Percentiles rank a stretch among this genome's conserved stretches.
phyloP scores from a whole-genome alignment of 352 stramenopile genomes.

The Pythium pectinolyticum region DNA sequence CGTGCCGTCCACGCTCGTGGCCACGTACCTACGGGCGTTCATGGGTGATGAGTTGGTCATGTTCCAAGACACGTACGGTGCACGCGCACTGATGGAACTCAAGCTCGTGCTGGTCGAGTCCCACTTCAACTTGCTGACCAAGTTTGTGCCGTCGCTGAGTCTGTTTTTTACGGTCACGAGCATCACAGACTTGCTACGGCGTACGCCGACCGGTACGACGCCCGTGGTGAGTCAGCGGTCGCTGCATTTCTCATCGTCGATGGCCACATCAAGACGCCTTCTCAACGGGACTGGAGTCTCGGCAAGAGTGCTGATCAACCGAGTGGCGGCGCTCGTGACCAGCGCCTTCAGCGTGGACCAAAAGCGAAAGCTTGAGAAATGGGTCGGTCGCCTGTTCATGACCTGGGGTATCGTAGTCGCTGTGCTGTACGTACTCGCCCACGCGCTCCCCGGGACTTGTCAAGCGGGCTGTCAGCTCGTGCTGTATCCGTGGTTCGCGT shows the following conservation, averaged over 20 bases:
- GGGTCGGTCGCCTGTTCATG: neutral
- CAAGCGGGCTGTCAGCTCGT: slow-evolving; percentile 8
- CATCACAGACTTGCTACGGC: slow-evolving; percentile 4
- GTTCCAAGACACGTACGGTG: slow-evolving; percentile 25
- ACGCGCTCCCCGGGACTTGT: neutral
- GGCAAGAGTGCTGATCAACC: neutral
- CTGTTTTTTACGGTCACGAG: slow-evolving; percentile 19
- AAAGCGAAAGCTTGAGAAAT: neutral
- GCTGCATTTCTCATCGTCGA: neutral
- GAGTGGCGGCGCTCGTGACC: neutral
- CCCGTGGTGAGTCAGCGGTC: neutral
- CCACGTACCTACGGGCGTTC: slow-evolving; percentile 5
- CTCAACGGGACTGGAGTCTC: too few species aligned
- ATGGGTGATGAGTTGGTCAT: slow-evolving; percentile 3
- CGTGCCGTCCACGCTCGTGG: slow-evolving; percentile 12
- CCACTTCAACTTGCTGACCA: slow-evolving; percentile 15
- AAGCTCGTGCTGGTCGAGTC: slow-evolving; percentile 18
- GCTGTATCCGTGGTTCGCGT: slow-evolving; percentile 21
- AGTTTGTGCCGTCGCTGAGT: slow-evolving; percentile 16
- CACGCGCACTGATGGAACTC: slow-evolving; percentile 20
- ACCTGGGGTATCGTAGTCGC: neutral
- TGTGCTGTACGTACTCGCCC: neutral
- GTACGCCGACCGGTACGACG: neutral
- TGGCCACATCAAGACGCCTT: neutral
- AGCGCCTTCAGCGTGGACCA: neutral